Conservation (phyloP, 805 yeast species). For the Saturnispora hagleri region DNA sequence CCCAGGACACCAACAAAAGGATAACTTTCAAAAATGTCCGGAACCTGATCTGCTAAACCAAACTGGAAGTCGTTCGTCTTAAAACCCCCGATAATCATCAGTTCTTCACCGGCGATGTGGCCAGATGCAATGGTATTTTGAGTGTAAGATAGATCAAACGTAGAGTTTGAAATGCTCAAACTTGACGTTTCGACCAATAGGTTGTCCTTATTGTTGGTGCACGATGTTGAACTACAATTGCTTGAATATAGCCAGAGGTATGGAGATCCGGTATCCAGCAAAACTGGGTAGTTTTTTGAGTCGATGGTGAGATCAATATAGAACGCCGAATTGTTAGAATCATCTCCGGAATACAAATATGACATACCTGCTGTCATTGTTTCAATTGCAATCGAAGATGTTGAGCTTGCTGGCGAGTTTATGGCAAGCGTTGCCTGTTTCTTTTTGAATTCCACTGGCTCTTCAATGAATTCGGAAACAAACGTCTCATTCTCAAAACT, state of each 20-base stretch:
- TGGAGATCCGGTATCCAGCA: conserved; percentile 60
- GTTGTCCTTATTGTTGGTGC: conserved; percentile 25
- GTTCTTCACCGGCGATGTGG: conserved; percentile 30
- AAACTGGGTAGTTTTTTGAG: conserved; percentile 37
- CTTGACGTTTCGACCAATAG: conserved; percentile 20
- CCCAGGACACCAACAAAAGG: conserved; percentile 55
- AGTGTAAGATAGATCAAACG: conserved; percentile 44
- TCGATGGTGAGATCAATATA: conserved; percentile 33
- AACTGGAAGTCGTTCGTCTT: conserved; percentile 34
- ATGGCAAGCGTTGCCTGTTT: conserved; percentile 3
- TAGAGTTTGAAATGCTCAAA: conserved; percentile 11
- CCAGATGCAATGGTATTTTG: conserved; percentile 45
- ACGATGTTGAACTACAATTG: conserved; percentile 38
- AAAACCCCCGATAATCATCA: conserved; percentile 29
- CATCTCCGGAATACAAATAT: conserved; percentile 20
- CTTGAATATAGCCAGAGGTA: conserved; percentile 54
- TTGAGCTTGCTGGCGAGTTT: conserved; percentile 3
- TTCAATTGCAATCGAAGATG: conserved; percentile 6
- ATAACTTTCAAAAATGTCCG: conserved; percentile 42
- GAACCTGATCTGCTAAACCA: conserved; percentile 47
- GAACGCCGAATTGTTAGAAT: conserved; percentile 25
- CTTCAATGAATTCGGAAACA: conserved; percentile 4
- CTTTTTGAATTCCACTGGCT: neutral
- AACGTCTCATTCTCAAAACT: neutral
- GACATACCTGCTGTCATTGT: conserved; percentile 20